Conservation (phyloP, 2,329 filamentous ascomycete genomes). For the Rutstroemia sp. region DNA sequence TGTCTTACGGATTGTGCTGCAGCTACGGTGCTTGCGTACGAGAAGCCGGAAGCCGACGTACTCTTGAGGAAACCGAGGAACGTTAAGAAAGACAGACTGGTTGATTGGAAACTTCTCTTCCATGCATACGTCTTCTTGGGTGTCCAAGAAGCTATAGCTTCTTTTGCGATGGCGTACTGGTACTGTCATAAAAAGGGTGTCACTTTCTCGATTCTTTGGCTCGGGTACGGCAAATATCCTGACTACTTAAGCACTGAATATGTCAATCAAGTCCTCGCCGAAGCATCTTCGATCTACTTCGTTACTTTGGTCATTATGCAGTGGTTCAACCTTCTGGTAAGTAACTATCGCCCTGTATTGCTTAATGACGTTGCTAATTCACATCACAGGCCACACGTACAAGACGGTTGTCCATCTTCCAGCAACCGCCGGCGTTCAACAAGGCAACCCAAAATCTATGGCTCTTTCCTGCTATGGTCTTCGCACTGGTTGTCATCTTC, state of each 20-base stretch:
- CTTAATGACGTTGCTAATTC: not conserved
- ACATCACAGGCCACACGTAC: constrained; percentile 44
- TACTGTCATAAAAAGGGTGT: constrained; percentile 55
- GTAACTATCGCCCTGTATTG: not conserved
- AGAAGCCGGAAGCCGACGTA: constrained; percentile 68
- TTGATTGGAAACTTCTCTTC: constrained; percentile 63
- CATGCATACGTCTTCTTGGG: constrained; percentile 67
- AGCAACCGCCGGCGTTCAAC: constrained; percentile 62
- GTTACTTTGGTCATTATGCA: constrained; percentile 75
- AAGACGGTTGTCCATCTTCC: constrained; percentile 56
- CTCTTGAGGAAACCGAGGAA: constrained; percentile 61
- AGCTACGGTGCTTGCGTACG: constrained; percentile 66
- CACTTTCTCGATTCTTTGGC: constrained; percentile 56
- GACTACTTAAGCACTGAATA: constrained; percentile 40
- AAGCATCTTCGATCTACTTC: constrained; percentile 55
- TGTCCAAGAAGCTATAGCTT: constrained; percentile 49
- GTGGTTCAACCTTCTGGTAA: constrained; percentile 61
- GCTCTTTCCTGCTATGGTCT: constrained; percentile 61
- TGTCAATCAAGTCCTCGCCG: constrained; percentile 36
- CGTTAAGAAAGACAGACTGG: constrained; percentile 60
- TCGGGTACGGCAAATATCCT: constrained; percentile 51
- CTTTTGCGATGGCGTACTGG: constrained; percentile 59
- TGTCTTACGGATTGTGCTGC: constrained; percentile 71
- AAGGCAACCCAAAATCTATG: constrained; percentile 51
- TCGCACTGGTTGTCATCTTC: constrained; percentile 59